These are phyloP conservation scores for Candida alai DNA, from an alignment of 805 yeast genomes.

Conservation along the genomic window DNA sequence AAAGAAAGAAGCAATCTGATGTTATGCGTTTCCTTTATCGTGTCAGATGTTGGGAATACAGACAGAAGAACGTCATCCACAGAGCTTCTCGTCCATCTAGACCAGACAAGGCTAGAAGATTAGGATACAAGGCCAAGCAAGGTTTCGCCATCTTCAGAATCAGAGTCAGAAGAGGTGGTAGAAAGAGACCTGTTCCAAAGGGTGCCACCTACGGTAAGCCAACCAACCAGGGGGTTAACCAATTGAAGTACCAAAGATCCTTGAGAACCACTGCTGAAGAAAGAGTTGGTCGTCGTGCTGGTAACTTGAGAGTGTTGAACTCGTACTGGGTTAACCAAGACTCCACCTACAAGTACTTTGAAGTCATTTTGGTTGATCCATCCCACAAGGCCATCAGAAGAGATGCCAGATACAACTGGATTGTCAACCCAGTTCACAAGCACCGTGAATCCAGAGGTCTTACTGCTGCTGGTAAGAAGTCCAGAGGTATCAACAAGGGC, in stretches of 20 bases:
- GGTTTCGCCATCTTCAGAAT: constrained; percentile 98
- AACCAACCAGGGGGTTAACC: constrained; percentile 99
- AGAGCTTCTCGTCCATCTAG: constrained; percentile 98
- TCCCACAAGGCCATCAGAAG: constrained; percentile 98
- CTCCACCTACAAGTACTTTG: constrained; percentile 98
- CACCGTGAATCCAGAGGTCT: constrained; percentile 99
- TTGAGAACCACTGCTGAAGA: constrained; percentile 98
- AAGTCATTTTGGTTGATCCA: constrained; percentile 97
- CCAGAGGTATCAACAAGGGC: constrained; percentile 99
- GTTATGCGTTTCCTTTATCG: constrained; percentile 97
- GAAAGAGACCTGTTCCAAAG: constrained; percentile 99
- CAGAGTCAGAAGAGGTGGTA: constrained; percentile 99
- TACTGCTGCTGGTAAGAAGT: constrained; percentile 96
- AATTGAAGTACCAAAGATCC: constrained; percentile 98
- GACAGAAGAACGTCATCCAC: constrained; percentile 98
- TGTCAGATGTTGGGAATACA: constrained; percentile 99
- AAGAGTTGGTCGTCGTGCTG: constrained; percentile 98
- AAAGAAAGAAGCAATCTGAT: constrained; percentile 99
- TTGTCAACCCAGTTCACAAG: constrained; percentile 99
- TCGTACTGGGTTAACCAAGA: constrained; percentile 99
- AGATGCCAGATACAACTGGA: constrained; percentile 99
- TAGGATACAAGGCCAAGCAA: constrained; percentile 99
- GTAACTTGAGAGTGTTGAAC: constrained; percentile 99
- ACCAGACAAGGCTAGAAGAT: constrained; percentile 99
- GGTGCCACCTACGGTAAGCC: constrained; percentile 99